Base-by-base conservation (phyloP, 192 early-diverging fungal genomes). In the Allomyces macrogynus region DNA sequence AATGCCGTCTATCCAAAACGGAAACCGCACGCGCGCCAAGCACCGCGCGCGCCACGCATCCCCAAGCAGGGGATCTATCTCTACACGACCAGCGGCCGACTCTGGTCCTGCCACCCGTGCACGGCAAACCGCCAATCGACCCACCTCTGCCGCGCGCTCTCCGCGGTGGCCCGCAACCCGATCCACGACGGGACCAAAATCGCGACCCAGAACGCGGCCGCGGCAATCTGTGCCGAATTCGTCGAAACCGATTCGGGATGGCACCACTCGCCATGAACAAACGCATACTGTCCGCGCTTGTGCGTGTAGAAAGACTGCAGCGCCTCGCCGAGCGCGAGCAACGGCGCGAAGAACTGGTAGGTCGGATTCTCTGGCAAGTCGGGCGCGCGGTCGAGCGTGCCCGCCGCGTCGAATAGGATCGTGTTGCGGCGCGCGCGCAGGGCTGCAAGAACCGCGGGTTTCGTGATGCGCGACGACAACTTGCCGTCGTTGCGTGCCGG, bases 211-310 rank as follows among this genome's bases (percentile, higher is more conserved):
- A 40, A 40, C 32, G 32, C 32, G 32, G 32, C 32, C 32, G 32
- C 32, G 32, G 32, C 32, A 40, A 40, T 40, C 32, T 40, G 32
- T 7, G 32, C 32, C 32, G 32, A 57, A 61, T 81, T 75, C 10
- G 83, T 64, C 12, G 67, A 63, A 10, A 85, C 43, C 23, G 70
- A 60, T 32, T 81, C 66, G 27, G 74, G 67, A 62, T 88, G 83
- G 67, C 87, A 89, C 67, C 77, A 84, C 4, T 77, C 75, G 1
- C 77, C 81, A 60, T 80, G 75, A 1, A 57, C 49, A 67, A 88
- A 88, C 44, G 80, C 81, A 66, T 88, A 88, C 81, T 84, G 83
- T 12, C 85, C 85, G 23, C 75, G 75, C 32, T 74, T 68, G 27
- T 81, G 73, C 23, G 64, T 69, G 70, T 82, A 84, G 73, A 83